Evolutionary conservation across 2,329 filamentous ascomycete genomes (phyloP), one percentile per base, ranked within the genome.

Genomic region (Apiospora marii): DNA sequence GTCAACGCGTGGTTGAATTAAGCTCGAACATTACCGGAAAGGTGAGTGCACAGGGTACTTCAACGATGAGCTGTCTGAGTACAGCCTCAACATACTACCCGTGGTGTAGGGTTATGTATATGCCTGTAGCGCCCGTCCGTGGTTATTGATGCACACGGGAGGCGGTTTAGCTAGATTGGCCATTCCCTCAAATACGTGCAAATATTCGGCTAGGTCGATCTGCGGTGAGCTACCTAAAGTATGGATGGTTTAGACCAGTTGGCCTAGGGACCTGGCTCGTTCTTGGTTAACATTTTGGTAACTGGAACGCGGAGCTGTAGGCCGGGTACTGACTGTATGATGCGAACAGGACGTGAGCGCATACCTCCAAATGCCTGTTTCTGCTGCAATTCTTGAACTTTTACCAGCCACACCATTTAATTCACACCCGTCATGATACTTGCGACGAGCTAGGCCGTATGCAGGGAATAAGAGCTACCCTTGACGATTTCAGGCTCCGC

Each of bases 361-460:
- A 58, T 58, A 53, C 49, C 49, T 27, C 53, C 16, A 41, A 41
- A 41, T 51, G 49, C 13, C 49, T 51, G 49, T 51, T 51, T 24
- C 49, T 51, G 49, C 49, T 24, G 49, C n/a, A 61, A 61, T 61
- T 34, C 51, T 22, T 34, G 30, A 61, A 19, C 58, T 41, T n/a
- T n/a, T 64, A 64, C 58, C 58, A 64, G 58, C 58, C 58, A 64
- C 58, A 41, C 19, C 37, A 64, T 64, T 64, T 41, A 41, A 64
- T 41, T 64, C 22, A 41, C 34, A 64, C 12, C 34, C 30, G 30
- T 64, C 34, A 64, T 41, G 58, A 41, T 64, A 41, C 34, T 41
- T 64, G 58, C 10, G 22, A 64, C 58, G 34, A 64, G 58, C 58
- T 64, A 41, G 58, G 41, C 30, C 34, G 16, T 22, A 64, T 64